Percentiles rank a stretch among this genome's conserved stretches.
phyloP scores from a whole-genome alignment of 768 basidiomycete species.

The Galerina sulciceps region DNA sequence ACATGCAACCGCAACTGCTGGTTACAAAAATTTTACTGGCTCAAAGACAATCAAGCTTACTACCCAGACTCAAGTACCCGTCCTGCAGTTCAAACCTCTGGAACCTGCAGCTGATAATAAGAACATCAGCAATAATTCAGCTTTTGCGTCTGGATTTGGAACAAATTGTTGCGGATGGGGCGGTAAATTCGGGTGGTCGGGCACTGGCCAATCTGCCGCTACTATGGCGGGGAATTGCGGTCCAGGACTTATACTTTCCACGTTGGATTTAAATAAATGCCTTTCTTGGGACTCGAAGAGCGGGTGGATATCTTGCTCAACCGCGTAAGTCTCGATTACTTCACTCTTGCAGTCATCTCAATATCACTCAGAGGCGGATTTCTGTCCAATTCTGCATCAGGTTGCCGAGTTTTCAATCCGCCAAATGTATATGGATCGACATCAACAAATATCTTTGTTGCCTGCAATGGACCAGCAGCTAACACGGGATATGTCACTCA shows the following conservation, averaged over 20 bases:
- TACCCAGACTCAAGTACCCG: background rate
- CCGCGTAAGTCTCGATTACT: background rate
- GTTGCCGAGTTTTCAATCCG: background rate
- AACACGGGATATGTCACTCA: background rate
- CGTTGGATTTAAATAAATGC: background rate
- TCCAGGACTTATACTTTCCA: background rate
- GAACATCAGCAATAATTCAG: background rate
- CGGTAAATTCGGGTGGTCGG: conserved; percentile 6
- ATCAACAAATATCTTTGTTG: background rate
- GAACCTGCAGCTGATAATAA: background rate
- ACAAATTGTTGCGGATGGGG: conserved; percentile 13
- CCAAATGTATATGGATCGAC: background rate
- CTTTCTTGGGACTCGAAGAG: conserved; percentile 1
- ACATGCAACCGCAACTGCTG: background rate
- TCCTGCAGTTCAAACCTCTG: background rate
- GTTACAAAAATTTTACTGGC: background rate
- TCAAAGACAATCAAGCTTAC: background rate
- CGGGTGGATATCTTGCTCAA: background rate
- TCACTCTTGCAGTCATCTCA: background rate
- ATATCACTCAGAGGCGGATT: background rate
- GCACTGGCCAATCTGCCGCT: background rate
- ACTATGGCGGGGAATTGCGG: conserved; percentile 4
- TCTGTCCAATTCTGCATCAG: background rate
- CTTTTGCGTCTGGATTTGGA: conserved; percentile 3
- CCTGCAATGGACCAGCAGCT: conserved; percentile 4